Percentiles rank a stretch among this genome's conserved stretches.
phyloP scores from a whole-genome alignment of 192 early-diverging fungal genomes.

The Backusella morwellensis region DNA sequence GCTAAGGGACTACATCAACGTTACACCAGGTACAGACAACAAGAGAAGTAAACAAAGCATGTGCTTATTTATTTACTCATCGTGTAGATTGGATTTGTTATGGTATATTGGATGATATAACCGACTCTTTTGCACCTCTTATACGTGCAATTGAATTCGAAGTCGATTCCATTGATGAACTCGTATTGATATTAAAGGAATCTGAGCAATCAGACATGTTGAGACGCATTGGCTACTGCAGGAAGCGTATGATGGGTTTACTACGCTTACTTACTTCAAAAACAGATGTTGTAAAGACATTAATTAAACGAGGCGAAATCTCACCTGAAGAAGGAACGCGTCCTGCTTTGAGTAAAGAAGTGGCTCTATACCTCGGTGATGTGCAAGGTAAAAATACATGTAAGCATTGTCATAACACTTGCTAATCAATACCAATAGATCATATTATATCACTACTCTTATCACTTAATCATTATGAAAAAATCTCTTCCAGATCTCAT shows the following conservation, averaged over 20 bases:
- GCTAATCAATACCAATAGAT: conserved; percentile 33
- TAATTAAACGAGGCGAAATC: conserved; percentile 65
- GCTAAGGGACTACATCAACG: conserved; percentile 77
- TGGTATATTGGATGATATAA: conserved; percentile 94
- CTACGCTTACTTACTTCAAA: conserved; percentile 70
- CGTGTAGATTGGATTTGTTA: conserved; percentile 93
- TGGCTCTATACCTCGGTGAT: conserved; percentile 75
- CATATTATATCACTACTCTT: conserved; percentile 80
- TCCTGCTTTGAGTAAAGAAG: conserved; percentile 51
- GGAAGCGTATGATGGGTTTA: conserved; percentile 70
- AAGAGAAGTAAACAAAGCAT: background rate
- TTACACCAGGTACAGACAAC: conserved; percentile 62
- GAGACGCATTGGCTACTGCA: conserved; percentile 70
- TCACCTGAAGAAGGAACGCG: conserved; percentile 17
- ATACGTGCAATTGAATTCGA: conserved; percentile 89
- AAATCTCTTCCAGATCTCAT: conserved; percentile 68
- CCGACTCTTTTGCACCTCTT: conserved; percentile 88
- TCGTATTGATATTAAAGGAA: conserved; percentile 89
- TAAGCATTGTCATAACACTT: too few relatives aligned
- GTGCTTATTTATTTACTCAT: background rate
- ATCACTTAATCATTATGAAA: conserved; percentile 75
- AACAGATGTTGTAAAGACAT: conserved; percentile 70
- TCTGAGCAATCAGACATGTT: conserved; percentile 86
- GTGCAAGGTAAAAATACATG: conserved; percentile 46
- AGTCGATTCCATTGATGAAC: conserved; percentile 94